Evolutionary conservation across 2,329 filamentous ascomycete species (phyloP).

Genomic region (Trichoderma sp.): DNA sequence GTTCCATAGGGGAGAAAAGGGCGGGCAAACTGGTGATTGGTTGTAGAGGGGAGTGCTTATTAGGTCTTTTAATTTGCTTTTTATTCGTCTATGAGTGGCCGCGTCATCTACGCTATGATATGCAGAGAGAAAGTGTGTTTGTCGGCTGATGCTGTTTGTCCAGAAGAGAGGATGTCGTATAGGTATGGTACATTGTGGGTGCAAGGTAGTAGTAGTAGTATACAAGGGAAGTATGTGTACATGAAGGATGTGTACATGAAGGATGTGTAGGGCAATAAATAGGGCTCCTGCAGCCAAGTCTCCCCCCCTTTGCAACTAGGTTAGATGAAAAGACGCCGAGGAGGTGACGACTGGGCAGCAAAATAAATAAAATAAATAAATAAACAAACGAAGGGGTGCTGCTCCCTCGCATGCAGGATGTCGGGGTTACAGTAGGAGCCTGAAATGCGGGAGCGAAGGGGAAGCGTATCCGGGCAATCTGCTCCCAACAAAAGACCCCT

Average conservation of each 20-base stretch:
- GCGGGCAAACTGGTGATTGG: not conserved
- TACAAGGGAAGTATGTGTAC: not conserved
- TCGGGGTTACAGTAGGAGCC: not conserved
- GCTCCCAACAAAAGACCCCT: slow-evolving; percentile 15
- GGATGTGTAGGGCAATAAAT: not conserved
- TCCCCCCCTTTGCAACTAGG: too few species aligned
- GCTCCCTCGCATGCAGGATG: not conserved
- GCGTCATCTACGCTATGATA: slow-evolving; percentile 6
- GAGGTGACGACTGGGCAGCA: not conserved
- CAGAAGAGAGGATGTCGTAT: not conserved
- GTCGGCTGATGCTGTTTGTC: not conserved
- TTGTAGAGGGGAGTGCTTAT: not conserved
- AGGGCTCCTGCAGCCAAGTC: not conserved
- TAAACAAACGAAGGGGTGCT: not conserved
- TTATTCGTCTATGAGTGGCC: not conserved
- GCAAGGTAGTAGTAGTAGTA: too few species aligned
- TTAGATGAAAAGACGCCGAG: not conserved
- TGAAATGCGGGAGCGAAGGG: not conserved
- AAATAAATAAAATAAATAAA: not conserved
- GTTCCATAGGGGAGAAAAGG: not conserved
- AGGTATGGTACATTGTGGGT: not conserved
- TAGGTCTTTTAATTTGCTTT: not conserved
- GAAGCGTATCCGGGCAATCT: not conserved
- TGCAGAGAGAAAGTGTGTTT: not conserved
- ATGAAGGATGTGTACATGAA: not conserved